phyloP scores from a whole-genome alignment of 768 basidiomycete species.

The Punctularia strigosozonata region DNA sequence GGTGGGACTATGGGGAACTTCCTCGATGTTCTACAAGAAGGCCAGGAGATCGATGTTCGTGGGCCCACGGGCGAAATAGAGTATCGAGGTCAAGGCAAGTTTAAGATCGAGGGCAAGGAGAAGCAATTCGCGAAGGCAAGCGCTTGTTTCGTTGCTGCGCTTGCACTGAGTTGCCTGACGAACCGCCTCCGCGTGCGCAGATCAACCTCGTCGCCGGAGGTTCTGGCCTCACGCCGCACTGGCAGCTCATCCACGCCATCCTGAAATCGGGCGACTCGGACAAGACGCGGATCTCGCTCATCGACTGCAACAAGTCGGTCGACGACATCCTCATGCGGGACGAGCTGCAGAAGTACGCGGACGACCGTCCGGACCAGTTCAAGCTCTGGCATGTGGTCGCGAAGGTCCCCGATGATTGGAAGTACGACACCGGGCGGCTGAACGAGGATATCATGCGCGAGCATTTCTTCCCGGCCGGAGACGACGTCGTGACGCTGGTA shows the following conservation, averaged over 20 bases:
- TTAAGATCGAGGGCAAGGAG: slow-evolving; percentile 10
- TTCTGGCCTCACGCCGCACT: slow-evolving; percentile 13
- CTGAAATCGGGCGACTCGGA: slow-evolving; percentile 9
- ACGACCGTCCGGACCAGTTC: slow-evolving; percentile 8
- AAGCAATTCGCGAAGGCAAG: slow-evolving; percentile 10
- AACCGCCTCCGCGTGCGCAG: slow-evolving; percentile 1
- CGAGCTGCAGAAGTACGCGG: slow-evolving; percentile 11
- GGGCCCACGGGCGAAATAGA: slow-evolving; percentile 11
- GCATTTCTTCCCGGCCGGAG: slow-evolving; percentile 9
- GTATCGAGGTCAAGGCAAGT: slow-evolving; percentile 10
- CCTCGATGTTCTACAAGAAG: slow-evolving; percentile 13
- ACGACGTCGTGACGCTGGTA: slow-evolving; percentile 5
- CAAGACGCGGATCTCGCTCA: slow-evolving; percentile 8
- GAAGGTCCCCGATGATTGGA: slow-evolving; percentile 5
- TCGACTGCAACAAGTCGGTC: slow-evolving; percentile 13
- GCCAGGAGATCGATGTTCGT: slow-evolving; percentile 12
- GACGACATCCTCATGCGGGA: slow-evolving; percentile 11
- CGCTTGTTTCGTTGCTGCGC: background rate
- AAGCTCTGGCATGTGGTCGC: slow-evolving; percentile 12
- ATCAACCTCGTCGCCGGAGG: slow-evolving; percentile 14
- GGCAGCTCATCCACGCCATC: slow-evolving; percentile 14
- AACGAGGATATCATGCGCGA: slow-evolving; percentile 10
- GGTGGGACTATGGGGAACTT: slow-evolving; percentile 13
- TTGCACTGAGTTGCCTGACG: background rate
- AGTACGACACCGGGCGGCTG: slow-evolving; percentile 7